A percentile compares a stretch with the other conserved stretches of the same genome.
These are phyloP conservation scores for Talaromyces islandicus DNA, from an alignment of 2,329 filamentous ascomycete genomes.

Conservation along the genomic window DNA sequence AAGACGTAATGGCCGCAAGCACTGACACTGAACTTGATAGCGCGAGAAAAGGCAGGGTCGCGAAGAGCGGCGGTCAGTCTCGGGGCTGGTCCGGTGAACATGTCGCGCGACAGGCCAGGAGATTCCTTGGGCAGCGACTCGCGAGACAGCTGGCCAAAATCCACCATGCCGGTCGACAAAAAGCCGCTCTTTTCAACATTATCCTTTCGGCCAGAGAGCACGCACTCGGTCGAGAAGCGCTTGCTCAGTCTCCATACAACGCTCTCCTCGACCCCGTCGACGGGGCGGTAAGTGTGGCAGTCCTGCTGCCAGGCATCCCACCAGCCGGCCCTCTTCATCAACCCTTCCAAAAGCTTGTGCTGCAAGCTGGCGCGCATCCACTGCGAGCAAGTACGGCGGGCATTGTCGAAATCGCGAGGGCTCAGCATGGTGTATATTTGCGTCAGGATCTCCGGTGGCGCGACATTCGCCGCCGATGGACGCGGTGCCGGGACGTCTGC, in stretches of 20 bases:
- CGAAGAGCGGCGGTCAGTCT: conserved; percentile 20
- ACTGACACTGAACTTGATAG: conserved; percentile 48
- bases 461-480: conserved; percentile 25
- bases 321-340: conserved; percentile 54
- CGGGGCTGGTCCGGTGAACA: conserved; percentile 6
- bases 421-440: conserved; percentile 41
- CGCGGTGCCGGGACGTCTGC: neutral
- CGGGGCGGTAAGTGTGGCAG: conserved; percentile 17
- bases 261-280: conserved; percentile 33
- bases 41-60: conserved; percentile 10
- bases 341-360: conserved; percentile 42
- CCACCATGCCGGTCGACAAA: conserved; percentile 31
- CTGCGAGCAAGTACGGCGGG: conserved; percentile 52
- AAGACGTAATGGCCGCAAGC: conserved; percentile 55
- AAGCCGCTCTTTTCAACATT: conserved; percentile 27
- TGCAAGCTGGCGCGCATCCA: conserved; percentile 58
- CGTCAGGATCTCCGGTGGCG: conserved; percentile 46
- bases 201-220: conserved; percentile 32
- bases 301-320: conserved; percentile 36
- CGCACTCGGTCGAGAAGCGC: conserved; percentile 45
- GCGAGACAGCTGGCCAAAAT: conserved; percentile 21
- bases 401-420: conserved; percentile 53
- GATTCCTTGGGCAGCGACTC: conserved; percentile 12
- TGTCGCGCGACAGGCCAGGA: conserved; percentile 12
- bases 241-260: conserved; percentile 38